Evolutionary conservation across 2,329 filamentous ascomycete species (phyloP).

Genomic region (Trichoderma polysporum): DNA sequence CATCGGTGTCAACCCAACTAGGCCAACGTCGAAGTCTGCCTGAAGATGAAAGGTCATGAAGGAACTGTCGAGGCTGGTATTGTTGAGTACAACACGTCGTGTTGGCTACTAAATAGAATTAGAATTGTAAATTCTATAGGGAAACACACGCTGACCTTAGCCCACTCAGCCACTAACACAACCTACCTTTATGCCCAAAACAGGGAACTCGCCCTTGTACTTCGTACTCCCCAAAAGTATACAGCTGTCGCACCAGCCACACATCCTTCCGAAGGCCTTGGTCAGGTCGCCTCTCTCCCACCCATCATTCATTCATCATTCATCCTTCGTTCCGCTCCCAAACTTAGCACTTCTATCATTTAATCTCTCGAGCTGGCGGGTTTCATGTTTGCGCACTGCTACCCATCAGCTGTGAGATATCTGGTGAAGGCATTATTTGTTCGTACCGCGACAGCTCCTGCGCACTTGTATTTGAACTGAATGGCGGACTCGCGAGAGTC

Average conservation of each 20-base stretch:
- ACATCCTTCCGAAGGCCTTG: conserved; percentile 2
- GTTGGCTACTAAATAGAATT: neutral
- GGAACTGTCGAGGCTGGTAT: neutral
- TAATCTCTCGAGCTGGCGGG: neutral
- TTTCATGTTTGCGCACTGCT: neutral
- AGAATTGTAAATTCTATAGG: neutral
- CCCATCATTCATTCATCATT: neutral
- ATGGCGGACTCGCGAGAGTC: conserved; percentile 29
- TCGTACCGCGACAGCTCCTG: neutral
- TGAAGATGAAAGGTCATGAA: neutral
- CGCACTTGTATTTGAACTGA: neutral
- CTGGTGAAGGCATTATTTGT: neutral
- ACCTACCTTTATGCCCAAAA: neutral
- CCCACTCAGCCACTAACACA: neutral
- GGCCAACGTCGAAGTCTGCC: neutral
- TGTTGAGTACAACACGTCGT: neutral
- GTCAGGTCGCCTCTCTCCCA: neutral
- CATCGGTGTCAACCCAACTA: neutral
- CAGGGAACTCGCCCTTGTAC: neutral
- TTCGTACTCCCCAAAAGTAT: too few species aligned
- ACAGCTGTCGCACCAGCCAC: conserved; percentile 7
- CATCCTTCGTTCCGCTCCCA: neutral
- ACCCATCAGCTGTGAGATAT: neutral
- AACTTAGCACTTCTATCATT: neutral
- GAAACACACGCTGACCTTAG: neutral